Conservation (phyloP, 108 stramenopile species). For the Hondaea fermentalgiana region DNA sequence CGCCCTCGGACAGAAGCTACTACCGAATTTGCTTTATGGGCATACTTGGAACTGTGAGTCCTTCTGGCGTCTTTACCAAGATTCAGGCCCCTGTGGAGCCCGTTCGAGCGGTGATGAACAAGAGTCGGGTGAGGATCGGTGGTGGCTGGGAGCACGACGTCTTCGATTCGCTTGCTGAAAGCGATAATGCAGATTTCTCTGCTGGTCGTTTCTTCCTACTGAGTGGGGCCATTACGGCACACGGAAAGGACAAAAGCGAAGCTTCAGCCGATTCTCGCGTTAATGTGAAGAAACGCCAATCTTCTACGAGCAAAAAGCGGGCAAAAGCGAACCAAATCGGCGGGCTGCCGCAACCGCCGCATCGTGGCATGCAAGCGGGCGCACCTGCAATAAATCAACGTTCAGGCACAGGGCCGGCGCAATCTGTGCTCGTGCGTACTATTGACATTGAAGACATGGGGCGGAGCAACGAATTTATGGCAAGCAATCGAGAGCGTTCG, state of each 20-base stretch:
- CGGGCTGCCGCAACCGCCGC: no score
- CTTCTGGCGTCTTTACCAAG: not conserved
- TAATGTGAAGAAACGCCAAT: no score
- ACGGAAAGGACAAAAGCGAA: not conserved
- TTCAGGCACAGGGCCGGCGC: not conserved
- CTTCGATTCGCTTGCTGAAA: not conserved
- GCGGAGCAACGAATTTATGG: no score
- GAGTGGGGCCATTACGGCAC: not conserved
- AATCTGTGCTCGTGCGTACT: not conserved
- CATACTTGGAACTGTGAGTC: not conserved
- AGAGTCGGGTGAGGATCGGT: not conserved
- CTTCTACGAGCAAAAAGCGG: not conserved
- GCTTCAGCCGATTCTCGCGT: no score
- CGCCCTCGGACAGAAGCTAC: not conserved
- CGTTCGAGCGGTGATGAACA: not conserved
- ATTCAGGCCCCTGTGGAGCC: not conserved
- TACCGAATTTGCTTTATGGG: not conserved
- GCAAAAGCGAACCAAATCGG: not conserved
- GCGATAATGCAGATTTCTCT: not conserved
- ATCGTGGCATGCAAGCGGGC: no score
- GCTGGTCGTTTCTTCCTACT: not conserved
- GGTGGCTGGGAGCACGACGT: not conserved
- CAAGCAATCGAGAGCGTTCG: no score
- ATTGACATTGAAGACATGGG: not conserved
- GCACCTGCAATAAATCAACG: no score